These are phyloP conservation scores for Schizophyllum commune DNA, from an alignment of 1,284 basidiomycete genomes.

Conservation along the genomic window DNA sequence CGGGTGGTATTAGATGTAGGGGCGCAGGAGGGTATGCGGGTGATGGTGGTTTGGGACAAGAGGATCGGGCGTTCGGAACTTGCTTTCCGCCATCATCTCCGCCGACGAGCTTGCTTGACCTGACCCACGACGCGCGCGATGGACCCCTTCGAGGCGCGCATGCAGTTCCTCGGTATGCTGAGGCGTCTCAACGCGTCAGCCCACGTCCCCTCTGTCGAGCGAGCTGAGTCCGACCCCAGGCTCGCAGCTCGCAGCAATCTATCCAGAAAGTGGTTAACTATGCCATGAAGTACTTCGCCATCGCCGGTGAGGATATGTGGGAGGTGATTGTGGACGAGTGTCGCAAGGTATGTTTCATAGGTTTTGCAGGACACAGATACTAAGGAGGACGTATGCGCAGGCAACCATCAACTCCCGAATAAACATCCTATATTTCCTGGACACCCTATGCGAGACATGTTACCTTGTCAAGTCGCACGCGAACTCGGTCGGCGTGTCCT, in stretches of 20 bases:
- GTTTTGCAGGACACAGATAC: not conserved
- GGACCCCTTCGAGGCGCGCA: conserved; percentile 88
- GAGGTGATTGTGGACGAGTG: conserved; percentile 90
- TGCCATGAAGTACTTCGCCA: conserved; percentile 76
- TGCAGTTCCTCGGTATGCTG: conserved; percentile 74
- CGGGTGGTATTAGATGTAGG: not conserved
- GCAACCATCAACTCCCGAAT: conserved; percentile 86
- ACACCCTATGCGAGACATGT: conserved; percentile 77
- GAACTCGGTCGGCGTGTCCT: conserved; percentile 34
- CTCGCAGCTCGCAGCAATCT: conserved; percentile 72
- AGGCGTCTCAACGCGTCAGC: conserved; percentile 75
- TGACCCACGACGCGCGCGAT: conserved; percentile 27
- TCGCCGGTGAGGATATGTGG: conserved; percentile 89
- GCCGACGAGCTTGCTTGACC: not conserved
- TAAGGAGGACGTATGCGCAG: conserved; percentile 27
- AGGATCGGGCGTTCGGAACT: not conserved
- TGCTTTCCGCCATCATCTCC: not conserved
- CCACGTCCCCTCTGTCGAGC: conserved; percentile 7
- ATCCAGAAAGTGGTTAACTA: conserved; percentile 87
- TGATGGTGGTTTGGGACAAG: not conserved
- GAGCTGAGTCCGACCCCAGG: conserved; percentile 13
- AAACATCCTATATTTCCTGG: conserved; percentile 89
- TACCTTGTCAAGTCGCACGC: conserved; percentile 55
- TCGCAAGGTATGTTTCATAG: conserved; percentile 53
- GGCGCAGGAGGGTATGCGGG: not conserved